These are phyloP conservation scores for Zopfochytrium polystomum DNA, from an alignment of 371 early-diverging fungal species.

Conservation along the genomic window DNA sequence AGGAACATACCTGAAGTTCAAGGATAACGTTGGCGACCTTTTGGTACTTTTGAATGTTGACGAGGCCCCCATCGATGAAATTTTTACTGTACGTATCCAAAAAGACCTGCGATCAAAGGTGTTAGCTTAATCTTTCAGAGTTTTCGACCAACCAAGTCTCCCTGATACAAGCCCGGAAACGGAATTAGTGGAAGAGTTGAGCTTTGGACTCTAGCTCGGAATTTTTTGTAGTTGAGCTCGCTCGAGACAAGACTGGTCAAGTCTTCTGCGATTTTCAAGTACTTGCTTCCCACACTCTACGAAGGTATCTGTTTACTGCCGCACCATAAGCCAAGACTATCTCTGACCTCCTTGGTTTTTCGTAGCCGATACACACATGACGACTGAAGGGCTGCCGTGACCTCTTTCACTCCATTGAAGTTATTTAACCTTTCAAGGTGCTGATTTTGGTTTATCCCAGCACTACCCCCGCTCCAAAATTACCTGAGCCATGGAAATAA, in stretches of 20 bases:
- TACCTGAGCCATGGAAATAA: slow-evolving; percentile 37
- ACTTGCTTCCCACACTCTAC: slow-evolving; percentile 41
- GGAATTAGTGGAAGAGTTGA: slow-evolving; percentile 56
- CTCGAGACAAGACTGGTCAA: slow-evolving; percentile 41
- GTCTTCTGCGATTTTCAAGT: slow-evolving; percentile 40
- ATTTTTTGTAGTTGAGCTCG: slow-evolving; percentile 53
- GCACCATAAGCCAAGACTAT: neutral
- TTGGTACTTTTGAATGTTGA: slow-evolving; percentile 54
- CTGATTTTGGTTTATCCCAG: slow-evolving; percentile 19
- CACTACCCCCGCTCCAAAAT: too few relatives aligned
- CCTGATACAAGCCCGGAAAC: slow-evolving; percentile 58
- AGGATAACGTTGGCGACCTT: slow-evolving; percentile 47
- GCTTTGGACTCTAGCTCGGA: slow-evolving; percentile 45
- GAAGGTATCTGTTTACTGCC: neutral
- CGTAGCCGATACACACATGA: slow-evolving; percentile 52
- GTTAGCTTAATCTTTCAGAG: neutral
- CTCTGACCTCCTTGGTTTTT: slow-evolving; percentile 46
- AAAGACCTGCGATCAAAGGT: slow-evolving; percentile 39
- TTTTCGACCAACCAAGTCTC: slow-evolving; percentile 44
- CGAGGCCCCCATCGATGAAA: slow-evolving; percentile 40
- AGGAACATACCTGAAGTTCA: slow-evolving; percentile 46
- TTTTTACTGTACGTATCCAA: slow-evolving; percentile 50
- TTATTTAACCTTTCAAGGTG: slow-evolving; percentile 50
- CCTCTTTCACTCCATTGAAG: slow-evolving; percentile 57
- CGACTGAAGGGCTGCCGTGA: slow-evolving; percentile 52